Percentiles rank a stretch among this genome's conserved stretches.
Conservation (phyloP, 768 basidiomycete species). For the Termitomyces bulborhizus region DNA sequence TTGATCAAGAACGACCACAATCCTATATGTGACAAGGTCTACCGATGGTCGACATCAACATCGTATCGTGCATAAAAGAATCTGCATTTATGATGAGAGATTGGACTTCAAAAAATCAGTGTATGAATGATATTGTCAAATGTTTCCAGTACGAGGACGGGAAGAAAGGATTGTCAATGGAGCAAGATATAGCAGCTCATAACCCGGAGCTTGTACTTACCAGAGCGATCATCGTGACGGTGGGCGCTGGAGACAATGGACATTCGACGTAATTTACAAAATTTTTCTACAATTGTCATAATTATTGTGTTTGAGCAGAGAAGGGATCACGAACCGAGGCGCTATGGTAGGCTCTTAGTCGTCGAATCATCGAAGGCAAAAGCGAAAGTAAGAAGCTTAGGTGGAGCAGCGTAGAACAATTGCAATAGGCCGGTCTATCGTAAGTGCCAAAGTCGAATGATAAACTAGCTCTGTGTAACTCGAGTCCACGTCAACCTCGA, state of each 20-base stretch:
- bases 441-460: neutral
- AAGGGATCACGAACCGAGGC: neutral
- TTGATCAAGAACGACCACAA: neutral
- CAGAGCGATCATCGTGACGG: neutral
- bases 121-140: no score
- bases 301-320: neutral
- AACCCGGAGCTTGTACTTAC: neutral
- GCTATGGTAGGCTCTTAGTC: neutral
- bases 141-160: no score
- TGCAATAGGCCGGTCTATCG: no score
- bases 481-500: neutral
- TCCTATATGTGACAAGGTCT: neutral
- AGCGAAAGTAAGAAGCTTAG: neutral
- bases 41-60: neutral
- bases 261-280: neutral
- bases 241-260: neutral
- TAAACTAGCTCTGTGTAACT: neutral
- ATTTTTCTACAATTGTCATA: neutral
- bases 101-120: no score
- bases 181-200: neutral
- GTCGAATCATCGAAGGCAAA: neutral
- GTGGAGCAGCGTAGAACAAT: neutral
- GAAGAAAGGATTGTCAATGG: no score
- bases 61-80: no score
- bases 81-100: no score